Evolutionary conservation across 805 yeast species (phyloP).

Genomic region (Ogataea corticis): DNA sequence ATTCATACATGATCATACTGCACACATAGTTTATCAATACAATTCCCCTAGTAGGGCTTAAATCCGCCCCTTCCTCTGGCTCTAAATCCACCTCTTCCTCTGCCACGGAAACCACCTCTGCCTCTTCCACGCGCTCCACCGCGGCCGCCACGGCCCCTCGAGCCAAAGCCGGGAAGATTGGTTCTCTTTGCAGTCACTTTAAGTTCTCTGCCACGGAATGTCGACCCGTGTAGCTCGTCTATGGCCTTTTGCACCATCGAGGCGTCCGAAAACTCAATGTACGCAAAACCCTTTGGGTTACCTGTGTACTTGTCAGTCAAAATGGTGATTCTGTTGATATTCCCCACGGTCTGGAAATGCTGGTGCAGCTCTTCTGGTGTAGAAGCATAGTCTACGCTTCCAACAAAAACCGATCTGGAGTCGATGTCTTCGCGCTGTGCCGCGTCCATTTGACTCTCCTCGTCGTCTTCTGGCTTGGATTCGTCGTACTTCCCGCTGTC

Average conservation of each 20-base stretch:
- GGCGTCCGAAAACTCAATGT: constrained; percentile 75
- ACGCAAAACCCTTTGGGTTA: constrained; percentile 85
- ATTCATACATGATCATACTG: neutral
- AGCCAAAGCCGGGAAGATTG: constrained; percentile 70
- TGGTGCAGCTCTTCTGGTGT: constrained; percentile 79
- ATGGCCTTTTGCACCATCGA: constrained; percentile 67
- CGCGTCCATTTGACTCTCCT: constrained; percentile 21
- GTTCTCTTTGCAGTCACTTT: constrained; percentile 80
- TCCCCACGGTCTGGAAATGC: constrained; percentile 69
- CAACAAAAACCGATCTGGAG: constrained; percentile 74
- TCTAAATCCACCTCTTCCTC: constrained; percentile 29
- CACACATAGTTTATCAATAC: constrained; percentile 7
- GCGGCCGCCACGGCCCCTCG: constrained; percentile 44
- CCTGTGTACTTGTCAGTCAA: constrained; percentile 72
- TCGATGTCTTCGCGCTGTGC: constrained; percentile 63
- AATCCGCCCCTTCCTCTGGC: constrained; percentile 36
- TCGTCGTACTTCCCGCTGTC: constrained; percentile 10
- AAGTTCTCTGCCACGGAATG: constrained; percentile 66
- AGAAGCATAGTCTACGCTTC: constrained; percentile 79
- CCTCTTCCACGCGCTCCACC: constrained; percentile 23
- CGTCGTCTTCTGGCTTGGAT: constrained; percentile 19
- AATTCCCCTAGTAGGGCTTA: constrained; percentile 31
- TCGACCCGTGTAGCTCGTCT: constrained; percentile 56
- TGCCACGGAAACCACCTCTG: constrained; percentile 26
- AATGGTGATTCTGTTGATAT: constrained; percentile 78